Conservation (phyloP, 805 yeast species). For the Lipomyces sp. region DNA sequence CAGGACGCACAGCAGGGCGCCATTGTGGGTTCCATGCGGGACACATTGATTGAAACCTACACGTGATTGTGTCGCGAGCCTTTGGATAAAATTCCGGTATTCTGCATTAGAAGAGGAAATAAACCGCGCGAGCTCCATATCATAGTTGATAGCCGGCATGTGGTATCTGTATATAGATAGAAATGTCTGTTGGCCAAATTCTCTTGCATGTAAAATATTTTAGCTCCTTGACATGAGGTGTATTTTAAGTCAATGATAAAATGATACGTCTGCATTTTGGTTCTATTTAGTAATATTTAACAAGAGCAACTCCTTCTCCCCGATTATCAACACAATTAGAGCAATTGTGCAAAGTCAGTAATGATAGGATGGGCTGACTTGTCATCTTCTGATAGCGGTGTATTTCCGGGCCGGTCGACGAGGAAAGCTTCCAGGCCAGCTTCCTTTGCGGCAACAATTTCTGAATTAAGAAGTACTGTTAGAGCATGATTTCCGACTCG, state of each 20-base stretch:
- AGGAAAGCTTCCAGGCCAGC: slow-evolving; percentile 60
- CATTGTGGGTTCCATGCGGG: slow-evolving; percentile 80
- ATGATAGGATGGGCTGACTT: slow-evolving; percentile 16
- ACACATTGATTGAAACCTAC: slow-evolving; percentile 88
- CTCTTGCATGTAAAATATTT: no score
- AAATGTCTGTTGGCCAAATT: no score
- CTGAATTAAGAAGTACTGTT: slow-evolving; percentile 35
- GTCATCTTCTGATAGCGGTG: slow-evolving; percentile 31
- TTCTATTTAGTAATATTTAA: no score
- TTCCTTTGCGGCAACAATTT: slow-evolving; percentile 67
- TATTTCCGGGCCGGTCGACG: slow-evolving; percentile 76
- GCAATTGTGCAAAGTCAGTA: slow-evolving; percentile 7
- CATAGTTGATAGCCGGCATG: no score
- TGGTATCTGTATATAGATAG: no score
- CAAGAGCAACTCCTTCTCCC: no score
- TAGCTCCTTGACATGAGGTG: no score
- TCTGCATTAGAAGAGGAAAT: not conserved
- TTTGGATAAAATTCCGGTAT: no score
- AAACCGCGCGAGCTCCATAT: no score
- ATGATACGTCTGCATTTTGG: no score
- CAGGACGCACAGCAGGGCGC: slow-evolving; percentile 89
- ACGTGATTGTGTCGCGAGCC: slow-evolving; percentile 46
- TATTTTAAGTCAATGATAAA: no score
- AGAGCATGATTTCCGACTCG: not conserved
- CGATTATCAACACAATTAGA: no score